A percentile compares a stretch with the other conserved stretches of the same genome.
Conservation (phyloP, 1,139 yeast species). For the Geotrichum klebahnii region DNA sequence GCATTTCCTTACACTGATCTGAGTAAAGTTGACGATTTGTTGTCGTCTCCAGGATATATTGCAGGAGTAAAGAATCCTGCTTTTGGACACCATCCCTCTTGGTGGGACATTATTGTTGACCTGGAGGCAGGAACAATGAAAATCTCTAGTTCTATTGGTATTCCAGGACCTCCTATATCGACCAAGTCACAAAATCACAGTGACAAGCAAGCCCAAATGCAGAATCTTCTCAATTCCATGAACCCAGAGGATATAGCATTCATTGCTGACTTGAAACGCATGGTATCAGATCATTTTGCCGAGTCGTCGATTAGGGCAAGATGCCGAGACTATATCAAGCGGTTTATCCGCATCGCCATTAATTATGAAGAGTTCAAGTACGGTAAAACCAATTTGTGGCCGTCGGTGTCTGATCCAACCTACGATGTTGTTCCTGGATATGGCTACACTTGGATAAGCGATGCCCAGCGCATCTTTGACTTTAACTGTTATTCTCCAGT, state of each 20-base stretch:
- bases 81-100: constrained; percentile 52
- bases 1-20: constrained; percentile 63
- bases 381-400: constrained; percentile 36
- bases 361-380: constrained; percentile 35
- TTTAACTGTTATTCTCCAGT: constrained; percentile 33
- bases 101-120: constrained; percentile 61
- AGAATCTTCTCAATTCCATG: constrained; percentile 18
- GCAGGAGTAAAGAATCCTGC: constrained; percentile 70
- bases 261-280: constrained; percentile 35
- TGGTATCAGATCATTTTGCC: constrained; percentile 38
- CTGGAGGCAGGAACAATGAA: constrained; percentile 48
- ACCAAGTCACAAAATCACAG: constrained; percentile 8
- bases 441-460: constrained; percentile 38
- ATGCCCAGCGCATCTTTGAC: constrained; percentile 31
- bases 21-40: constrained; percentile 54
- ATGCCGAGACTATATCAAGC: constrained; percentile 35
- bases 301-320: constrained; percentile 37
- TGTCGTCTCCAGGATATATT: constrained; percentile 51
- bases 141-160: constrained; percentile 35
- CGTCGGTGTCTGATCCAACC: constrained; percentile 27
- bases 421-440: constrained; percentile 34
- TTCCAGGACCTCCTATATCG: constrained; percentile 22
- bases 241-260: constrained; percentile 34
- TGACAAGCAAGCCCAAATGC: constrained; percentile 12
- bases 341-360: constrained; percentile 37